These are phyloP conservation scores for Pseudocercospora ulei DNA, from an alignment of 2,329 filamentous ascomycete genomes.

Conservation along the genomic window DNA sequence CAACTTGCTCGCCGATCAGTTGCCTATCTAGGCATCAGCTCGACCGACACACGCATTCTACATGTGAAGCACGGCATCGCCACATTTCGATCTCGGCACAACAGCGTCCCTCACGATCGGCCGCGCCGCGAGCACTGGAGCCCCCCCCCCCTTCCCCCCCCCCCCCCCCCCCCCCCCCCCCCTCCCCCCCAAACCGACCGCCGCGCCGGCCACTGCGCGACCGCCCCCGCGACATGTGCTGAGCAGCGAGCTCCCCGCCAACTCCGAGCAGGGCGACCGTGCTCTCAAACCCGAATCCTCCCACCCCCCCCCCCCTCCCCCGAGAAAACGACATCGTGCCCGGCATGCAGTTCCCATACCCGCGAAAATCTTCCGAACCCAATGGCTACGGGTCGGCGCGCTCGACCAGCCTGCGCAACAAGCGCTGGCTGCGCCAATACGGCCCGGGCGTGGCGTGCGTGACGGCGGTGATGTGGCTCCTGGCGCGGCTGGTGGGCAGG, in stretches of 20 bases:
- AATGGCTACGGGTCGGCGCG: conserved; percentile 56
- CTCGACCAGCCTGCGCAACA: conserved; percentile 38
- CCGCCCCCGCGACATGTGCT: conserved; percentile 5
- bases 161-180: too few species aligned
- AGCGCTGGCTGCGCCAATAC: conserved; percentile 28
- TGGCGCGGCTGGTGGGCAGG: conserved; percentile 30
- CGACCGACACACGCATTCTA: too few species aligned
- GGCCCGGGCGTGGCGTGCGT: conserved; percentile 41
- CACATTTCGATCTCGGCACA: too few species aligned
- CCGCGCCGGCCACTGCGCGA: too few species aligned
- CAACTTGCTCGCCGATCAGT: too few species aligned
- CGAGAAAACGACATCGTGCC: conserved; percentile 20
- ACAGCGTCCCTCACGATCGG: conserved; percentile 5
- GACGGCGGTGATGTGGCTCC: conserved; percentile 27
- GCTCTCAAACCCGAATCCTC: conserved; percentile 2
- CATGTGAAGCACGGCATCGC: too few species aligned
- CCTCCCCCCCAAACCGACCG: too few species aligned
- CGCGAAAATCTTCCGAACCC: conserved; percentile 70
- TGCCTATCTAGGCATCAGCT: too few species aligned
- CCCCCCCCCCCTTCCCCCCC: too few species aligned
- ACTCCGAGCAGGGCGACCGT: neutral
- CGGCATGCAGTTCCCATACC: conserved; percentile 77
- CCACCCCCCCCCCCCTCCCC: conserved; percentile 1
- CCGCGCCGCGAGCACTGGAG: too few species aligned
- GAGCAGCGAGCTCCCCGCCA: neutral